phyloP scores from a whole-genome alignment of 306 rosid species.

The Lagenaria siceraria region DNA sequence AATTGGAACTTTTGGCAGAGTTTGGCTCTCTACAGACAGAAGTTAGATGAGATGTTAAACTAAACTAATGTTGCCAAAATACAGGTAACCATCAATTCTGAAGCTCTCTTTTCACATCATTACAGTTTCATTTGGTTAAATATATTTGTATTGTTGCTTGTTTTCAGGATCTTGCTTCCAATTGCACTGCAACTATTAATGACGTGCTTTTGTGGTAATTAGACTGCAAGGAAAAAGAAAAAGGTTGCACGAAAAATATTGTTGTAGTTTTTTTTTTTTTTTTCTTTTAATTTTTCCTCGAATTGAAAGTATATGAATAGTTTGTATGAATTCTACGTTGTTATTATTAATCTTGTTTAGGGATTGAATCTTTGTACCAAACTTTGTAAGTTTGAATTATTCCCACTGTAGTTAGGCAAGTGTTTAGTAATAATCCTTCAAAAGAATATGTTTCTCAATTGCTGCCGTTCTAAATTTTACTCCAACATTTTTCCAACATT shows the following conservation, averaged over 20 bases:
- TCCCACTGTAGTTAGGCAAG: background rate
- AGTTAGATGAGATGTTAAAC: conserved; percentile 38
- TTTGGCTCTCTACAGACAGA: conserved; percentile 56
- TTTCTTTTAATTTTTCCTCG: too few species aligned
- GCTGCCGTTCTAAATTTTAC: background rate
- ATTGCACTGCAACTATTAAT: background rate
- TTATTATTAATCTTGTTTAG: background rate
- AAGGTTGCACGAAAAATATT: background rate
- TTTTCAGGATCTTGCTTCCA: conserved; percentile 1
- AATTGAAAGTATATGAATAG: background rate
- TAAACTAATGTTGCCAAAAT: background rate
- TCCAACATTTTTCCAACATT: background rate
- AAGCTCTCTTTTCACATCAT: background rate
- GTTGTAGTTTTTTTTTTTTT: background rate
- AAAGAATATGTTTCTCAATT: background rate
- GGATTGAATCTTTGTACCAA: background rate
- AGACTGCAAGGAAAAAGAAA: background rate
- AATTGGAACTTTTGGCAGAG: conserved; percentile 22
- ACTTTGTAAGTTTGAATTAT: background rate
- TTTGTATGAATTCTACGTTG: background rate
- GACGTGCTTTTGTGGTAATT: background rate
- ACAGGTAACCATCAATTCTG: conserved; percentile 12
- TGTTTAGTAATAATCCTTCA: background rate
- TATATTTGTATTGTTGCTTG: background rate
- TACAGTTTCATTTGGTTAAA: background rate